Evolutionary conservation across 352 stramenopile species (phyloP).

Genomic region (Phytophthora parvispora): DNA sequence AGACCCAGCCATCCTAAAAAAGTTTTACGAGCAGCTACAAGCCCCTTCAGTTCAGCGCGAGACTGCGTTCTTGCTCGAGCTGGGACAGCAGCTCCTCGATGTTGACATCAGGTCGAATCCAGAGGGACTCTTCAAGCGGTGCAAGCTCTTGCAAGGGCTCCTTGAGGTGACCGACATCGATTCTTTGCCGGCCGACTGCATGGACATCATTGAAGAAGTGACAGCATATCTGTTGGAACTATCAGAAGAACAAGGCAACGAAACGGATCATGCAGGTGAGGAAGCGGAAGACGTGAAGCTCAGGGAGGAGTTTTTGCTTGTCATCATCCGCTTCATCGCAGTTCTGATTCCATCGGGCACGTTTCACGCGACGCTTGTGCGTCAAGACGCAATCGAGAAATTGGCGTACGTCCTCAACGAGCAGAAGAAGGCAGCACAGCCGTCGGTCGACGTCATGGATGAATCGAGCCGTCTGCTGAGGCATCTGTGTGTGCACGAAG

Average conservation of each 20-base stretch:
- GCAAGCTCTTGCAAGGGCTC: slow-evolving; percentile 62
- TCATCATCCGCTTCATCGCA: slow-evolving; percentile 59
- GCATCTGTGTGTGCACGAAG: slow-evolving; percentile 70
- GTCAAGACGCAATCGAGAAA: slow-evolving; percentile 66
- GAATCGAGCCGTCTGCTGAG: slow-evolving; percentile 60
- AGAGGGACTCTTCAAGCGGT: slow-evolving; percentile 75
- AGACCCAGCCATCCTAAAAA: slow-evolving; percentile 40
- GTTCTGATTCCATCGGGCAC: slow-evolving; percentile 32
- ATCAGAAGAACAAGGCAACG: slow-evolving; percentile 29
- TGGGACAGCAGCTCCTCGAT: slow-evolving; percentile 78
- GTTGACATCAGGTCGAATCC: slow-evolving; percentile 66
- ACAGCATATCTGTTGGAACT: slow-evolving; percentile 60
- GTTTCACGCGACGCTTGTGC: slow-evolving; percentile 59
- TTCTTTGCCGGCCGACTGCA: slow-evolving; percentile 55
- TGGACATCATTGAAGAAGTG: slow-evolving; percentile 73
- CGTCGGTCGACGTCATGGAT: slow-evolving; percentile 35
- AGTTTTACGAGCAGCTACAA: slow-evolving; percentile 78
- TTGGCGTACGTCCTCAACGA: slow-evolving; percentile 64
- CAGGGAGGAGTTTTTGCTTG: slow-evolving; percentile 32
- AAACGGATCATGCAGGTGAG: slow-evolving; percentile 20
- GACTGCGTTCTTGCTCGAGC: slow-evolving; percentile 69
- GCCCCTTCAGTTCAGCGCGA: slow-evolving; percentile 57
- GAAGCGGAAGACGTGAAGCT: slow-evolving; percentile 19
- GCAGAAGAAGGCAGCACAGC: slow-evolving; percentile 37
- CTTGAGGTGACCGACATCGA: slow-evolving; percentile 57